Evolutionary conservation across 2,329 filamentous ascomycete genomes (phyloP), one percentile per base, ranked within the genome.

Genomic region (Penicillium sp.): DNA sequence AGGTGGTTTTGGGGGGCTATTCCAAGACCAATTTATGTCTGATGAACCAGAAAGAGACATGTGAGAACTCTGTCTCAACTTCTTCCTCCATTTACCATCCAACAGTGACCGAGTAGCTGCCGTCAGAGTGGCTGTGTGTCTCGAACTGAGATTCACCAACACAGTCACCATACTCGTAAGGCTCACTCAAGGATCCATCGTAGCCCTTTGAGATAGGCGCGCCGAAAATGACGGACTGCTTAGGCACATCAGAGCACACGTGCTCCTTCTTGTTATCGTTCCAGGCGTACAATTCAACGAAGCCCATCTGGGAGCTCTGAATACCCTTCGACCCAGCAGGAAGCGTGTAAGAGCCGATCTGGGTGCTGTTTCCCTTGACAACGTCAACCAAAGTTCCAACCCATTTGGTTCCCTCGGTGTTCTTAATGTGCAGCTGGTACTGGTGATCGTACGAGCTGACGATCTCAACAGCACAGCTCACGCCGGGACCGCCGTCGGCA

Each of bases 131-230:
- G 10, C n/a, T 32, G 46, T 40, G 24, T 2, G 62, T 51, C 38
- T 59, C 44, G 37, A 68, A 70, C 9, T 44, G 49, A 20, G 58
- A 66, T 54, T 66, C 38, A 18, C 63, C 66, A 50, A 58, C 62
- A 58, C 68, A 70, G 50, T 69, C 67, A 9, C 68, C 68, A 50
- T 68, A 69, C 50, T 66, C 64, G 58, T 69, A 69, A 11, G 67
- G 62, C 52, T 63, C 56, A 2, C 22, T 31, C 38, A 68, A 7
- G 16, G 35, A 32, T 9, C 62, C 64, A 24, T 20, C 45, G 6
- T 47, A 59, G 7, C 58, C 62, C 11, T 45, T 24, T 18, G 62
- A 59, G 43, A 44, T 60, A 9, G 66, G 66, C n/a, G 51, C 45
- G 1, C 62, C 61, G 39, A 69, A 67, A 3, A 54, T 57, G 14